Evolutionary conservation across 768 basidiomycete species (phyloP).

Genomic region (Rhodotorula diobovata): DNA sequence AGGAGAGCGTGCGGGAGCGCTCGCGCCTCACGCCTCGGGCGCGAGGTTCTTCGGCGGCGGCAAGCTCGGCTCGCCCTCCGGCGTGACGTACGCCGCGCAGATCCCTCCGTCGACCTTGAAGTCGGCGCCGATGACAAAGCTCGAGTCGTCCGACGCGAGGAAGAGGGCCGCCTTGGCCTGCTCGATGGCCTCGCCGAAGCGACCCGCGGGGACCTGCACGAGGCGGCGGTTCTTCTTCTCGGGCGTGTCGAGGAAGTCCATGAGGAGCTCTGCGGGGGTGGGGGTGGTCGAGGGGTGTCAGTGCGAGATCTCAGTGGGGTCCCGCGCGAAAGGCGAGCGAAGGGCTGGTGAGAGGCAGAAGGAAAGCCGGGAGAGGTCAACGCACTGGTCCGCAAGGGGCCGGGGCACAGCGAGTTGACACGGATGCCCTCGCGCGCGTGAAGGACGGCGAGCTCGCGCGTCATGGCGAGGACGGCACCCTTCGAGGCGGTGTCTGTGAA

Average conservation of each 20-base stretch:
- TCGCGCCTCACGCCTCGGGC: slow-evolving; percentile 4
- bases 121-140: slow-evolving; percentile 88
- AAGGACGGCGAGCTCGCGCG: slow-evolving; percentile 93
- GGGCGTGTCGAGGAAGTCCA: slow-evolving; percentile 94
- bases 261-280: slow-evolving; percentile 70
- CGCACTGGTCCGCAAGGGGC: slow-evolving; percentile 47
- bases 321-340: no score
- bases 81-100: slow-evolving; percentile 84
- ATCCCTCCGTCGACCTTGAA: slow-evolving; percentile 96
- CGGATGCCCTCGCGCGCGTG: slow-evolving; percentile 97
- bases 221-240: slow-evolving; percentile 69
- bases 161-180: slow-evolving; percentile 89
- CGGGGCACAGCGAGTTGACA: slow-evolving; percentile 94
- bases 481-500: slow-evolving; percentile 85
- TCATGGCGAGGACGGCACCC: slow-evolving; percentile 97
- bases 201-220: slow-evolving; percentile 75
- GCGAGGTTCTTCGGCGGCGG: slow-evolving; percentile 65
- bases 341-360: background rate
- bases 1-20: no score
- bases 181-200: slow-evolving; percentile 95
- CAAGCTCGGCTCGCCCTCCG: slow-evolving; percentile 68
- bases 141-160: slow-evolving; percentile 90
- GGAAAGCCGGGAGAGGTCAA: background rate
- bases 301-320: no score
- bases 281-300: no score